Evolutionary conservation across 805 yeast species (phyloP), one percentile per base, ranked within the genome.

Genomic region (Teunomyces atbi): DNA sequence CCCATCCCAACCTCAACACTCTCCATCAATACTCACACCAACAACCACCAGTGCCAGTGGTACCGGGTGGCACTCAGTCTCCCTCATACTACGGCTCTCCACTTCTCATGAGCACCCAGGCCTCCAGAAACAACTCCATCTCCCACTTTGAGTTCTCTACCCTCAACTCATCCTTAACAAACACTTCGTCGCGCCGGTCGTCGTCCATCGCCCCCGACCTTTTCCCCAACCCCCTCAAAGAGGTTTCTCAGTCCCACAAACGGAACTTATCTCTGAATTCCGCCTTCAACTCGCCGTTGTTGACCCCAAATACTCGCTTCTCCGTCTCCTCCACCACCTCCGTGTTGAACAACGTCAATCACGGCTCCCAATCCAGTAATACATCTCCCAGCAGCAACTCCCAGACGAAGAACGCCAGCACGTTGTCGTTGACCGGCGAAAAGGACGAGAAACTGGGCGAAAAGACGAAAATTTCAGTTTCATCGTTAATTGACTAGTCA

Each of bases 61-160:
- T 11, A 26, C 13, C 34, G n/a, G 23, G 32, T 10, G 55, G 52
- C 49, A 46, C 63, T 4, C 49, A 58, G 3, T 60, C 71, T 0
- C 71, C 74, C 1, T 48, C 56, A 19, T 61, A 64, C 49, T 55
- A 64, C 45, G 65, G 62, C 5, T 60, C 66, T 10, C 71, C 71
- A 19, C 55, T 66, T 16, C 43, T 52, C 20, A 47, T 61, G 19
- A 59, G 66, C 33, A 61, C 61, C 16, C 66, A 63, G n/a, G 66
- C 66, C 11, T 65, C 73, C 13, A 59, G 78, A 49, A 67, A 71
- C 52, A 69, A 71, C 49, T 71, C 76, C 3, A 64, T 73, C 34
- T 66, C 74, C 0, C 59, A 65, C 30, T 66, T 55, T 52, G 69
- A 40, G 46, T 54, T 43, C 45, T 36, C 45, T 27, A 56, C 51